Base-by-base conservation (phyloP, 1,284 basidiomycete species). In the Sporisorium exsertum region DNA sequence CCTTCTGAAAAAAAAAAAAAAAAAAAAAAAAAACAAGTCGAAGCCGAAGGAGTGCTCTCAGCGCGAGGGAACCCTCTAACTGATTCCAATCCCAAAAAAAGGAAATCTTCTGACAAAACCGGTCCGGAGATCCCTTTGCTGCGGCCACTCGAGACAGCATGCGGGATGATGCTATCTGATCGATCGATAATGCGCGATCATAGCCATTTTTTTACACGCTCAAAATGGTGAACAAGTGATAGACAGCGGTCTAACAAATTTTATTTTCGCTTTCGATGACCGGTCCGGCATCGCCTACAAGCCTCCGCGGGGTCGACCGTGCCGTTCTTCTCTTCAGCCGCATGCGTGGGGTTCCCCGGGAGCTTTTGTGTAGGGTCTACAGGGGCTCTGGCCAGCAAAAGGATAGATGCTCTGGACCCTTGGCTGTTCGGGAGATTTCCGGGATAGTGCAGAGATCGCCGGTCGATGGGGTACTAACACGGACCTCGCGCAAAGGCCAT, bases 61-160 rank as follows among this genome's bases (percentile, higher is more conserved):
- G n/a, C n/a, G n/a, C n/a, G n/a, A n/a, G n/a, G n/a, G n/a, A n/a
- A n/a, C n/a, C n/a, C n/a, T n/a, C 12, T 12, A 10, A 26, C 46
- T 27, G 46, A 47, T 26, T 54, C 52, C 26, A 22, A 20, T 35
- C 2, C 20, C 33, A 35, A 22, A 33, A 7, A 52, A 16, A 15
- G 35, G 10, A 53, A 22, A 8, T 1, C 22, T 16, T 5, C 3
- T 26, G 5, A 5, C 4, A 24, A 40, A 20, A 63, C 56, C 69
- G 64, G 69, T 52, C 69, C 69, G 69, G 56, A 52, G 59, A 51
- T 66, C 59, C 63, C 56, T 24, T 15, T 46, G n/a, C 15, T 20
- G 40, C n/a, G 40, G 7, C 5, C 40, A 16, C 37, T 18, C 37
- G 15, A 5, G 16, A 35, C 10, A 9, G 35, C 18, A 50, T 57